Base-by-base conservation (phyloP, 805 yeast genomes). In the Starmera quercuum region DNA sequence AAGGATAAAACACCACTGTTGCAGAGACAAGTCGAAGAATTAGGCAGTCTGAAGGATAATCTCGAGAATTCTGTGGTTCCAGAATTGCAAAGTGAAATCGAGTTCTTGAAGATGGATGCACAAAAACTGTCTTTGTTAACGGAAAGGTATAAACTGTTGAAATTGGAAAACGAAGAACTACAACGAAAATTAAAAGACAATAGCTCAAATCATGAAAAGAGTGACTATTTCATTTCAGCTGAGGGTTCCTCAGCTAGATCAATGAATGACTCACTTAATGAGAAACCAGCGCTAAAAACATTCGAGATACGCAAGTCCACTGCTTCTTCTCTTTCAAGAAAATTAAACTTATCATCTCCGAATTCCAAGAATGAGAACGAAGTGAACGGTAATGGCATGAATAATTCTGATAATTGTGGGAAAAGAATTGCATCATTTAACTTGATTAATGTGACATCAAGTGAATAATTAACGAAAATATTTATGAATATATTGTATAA, bases 31-130 rank as follows among this genome's bases (percentile, higher is more conserved):
- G 48, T 71, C 36, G 61, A 64, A 27, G 61, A 59, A 26, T 41
- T 71, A 18, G 48, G 57, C 27, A 49, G 46, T 27, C 68, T 66
- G 26, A 67, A 69, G 36, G 56, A 63, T 7, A 63, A 63, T 16
- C 54, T 70, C 36, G 66, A 64, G 36, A 53, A 57, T 31, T 56
- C 56, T 4, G 59, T 62, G 1, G 58, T 75, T 10, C 80, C 81
- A 7, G 56, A 57, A 5, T 49, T 75, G 37, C 64, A 65, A 42
- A 66, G 66, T 40, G 61, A 61, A 38, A 40, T 66, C 15, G 62
- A 61, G 25, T 39, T 63, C 16, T 38, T 61, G 21, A 49, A 47
- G 16, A 47, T 47, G 20, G 51, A 49, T 31, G 42, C 38, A 13
- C 46, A 49, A 23, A 49, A 44, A 25, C 32, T 46, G 3, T 26